Conservation (phyloP, 2,329 filamentous ascomycete species). For the Epichloe gansuensis region DNA sequence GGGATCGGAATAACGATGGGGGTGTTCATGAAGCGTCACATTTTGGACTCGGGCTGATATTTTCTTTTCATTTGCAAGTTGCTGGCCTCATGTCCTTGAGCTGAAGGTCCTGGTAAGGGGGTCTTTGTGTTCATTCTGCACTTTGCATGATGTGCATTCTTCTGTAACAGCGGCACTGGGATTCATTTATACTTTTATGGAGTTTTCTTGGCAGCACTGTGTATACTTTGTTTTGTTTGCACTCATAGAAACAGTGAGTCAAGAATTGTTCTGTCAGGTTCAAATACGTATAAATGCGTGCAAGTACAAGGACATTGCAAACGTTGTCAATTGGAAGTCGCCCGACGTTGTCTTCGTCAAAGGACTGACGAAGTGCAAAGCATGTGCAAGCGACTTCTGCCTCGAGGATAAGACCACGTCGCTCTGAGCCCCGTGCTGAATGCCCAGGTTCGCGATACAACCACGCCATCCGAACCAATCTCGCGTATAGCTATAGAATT, state of each 20-base stretch:
- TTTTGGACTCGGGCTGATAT: neutral
- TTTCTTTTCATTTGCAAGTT: neutral
- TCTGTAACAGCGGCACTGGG: neutral
- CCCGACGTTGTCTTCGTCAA: too few relatives aligned
- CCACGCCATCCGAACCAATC: too few relatives aligned
- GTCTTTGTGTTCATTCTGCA: neutral
- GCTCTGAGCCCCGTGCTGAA: too few relatives aligned
- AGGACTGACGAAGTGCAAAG: too few relatives aligned
- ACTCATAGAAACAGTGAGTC: neutral
- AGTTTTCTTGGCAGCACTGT: neutral
- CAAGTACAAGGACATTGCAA: too few relatives aligned
- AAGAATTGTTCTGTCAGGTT: neutral
- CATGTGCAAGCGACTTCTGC: too few relatives aligned
- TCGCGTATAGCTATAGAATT: too few relatives aligned
- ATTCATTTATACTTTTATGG: neutral
- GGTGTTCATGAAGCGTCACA: neutral
- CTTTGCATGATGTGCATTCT: neutral
- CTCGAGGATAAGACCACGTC: too few relatives aligned
- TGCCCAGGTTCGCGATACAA: too few relatives aligned
- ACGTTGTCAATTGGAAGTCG: too few relatives aligned
- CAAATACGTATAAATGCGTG: too few relatives aligned
- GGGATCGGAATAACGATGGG: neutral
- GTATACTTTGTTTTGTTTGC: neutral
- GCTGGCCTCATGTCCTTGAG: neutral
- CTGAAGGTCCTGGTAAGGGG: neutral